phyloP scores from a whole-genome alignment of 2,329 filamentous ascomycete species.

The Diaporthe batatas region DNA sequence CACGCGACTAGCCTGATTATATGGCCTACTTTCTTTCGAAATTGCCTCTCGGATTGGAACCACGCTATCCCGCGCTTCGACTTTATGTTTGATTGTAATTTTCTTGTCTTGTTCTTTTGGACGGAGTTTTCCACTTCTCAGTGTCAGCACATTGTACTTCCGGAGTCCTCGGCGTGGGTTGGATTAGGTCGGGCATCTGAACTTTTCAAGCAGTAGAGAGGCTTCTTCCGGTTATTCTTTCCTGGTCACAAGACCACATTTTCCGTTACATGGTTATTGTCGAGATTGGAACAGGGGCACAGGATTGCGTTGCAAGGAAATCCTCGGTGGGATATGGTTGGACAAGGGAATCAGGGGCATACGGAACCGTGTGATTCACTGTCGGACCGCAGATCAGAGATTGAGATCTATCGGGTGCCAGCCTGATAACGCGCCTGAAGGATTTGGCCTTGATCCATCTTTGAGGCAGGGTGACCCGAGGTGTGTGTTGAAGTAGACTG shows the following conservation, averaged over 20 bases:
- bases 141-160: conserved; percentile 22
- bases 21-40: neutral
- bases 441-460: neutral
- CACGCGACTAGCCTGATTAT: neutral
- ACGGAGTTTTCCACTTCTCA: conserved; percentile 13
- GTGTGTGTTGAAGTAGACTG: conserved; percentile 36
- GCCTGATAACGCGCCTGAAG: conserved; percentile 9
- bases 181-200: conserved; percentile 18
- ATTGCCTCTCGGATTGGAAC: neutral
- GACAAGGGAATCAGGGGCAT: conserved; percentile 25
- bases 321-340: neutral
- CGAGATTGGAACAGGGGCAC: conserved; percentile 26
- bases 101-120: neutral
- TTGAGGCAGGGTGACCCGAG: conserved; percentile 13
- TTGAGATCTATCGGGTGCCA: conserved; percentile 27
- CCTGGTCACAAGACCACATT: conserved; percentile 17
- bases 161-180: conserved; percentile 25
- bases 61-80: neutral
- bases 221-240: conserved; percentile 1
- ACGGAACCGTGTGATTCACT: conserved; percentile 16
- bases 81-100: conserved; percentile 26
- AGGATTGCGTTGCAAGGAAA: conserved; percentile 2
- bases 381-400: conserved; percentile 26
- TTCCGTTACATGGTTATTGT: neutral
- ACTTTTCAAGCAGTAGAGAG: conserved; percentile 29